Conservation (phyloP, 1,284 basidiomycete genomes). For the Naganishia sp. region DNA sequence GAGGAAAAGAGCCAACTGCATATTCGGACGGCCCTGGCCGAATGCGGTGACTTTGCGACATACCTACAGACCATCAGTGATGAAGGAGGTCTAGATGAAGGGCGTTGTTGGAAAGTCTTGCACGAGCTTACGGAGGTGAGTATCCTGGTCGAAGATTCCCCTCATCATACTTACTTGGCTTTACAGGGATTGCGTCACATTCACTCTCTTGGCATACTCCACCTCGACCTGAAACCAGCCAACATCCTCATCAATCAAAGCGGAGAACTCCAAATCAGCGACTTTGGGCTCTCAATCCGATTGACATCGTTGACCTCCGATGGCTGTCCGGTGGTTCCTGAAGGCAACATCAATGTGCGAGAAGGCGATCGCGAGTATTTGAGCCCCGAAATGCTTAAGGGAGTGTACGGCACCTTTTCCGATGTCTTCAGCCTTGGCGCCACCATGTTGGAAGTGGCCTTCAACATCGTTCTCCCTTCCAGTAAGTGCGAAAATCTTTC, state of each 20-base stretch:
- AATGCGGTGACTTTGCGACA: conserved; percentile 82
- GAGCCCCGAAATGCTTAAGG: conserved; percentile 89
- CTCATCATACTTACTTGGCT: background rate
- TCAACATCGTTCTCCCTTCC: conserved; percentile 92
- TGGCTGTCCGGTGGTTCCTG: conserved; percentile 14
- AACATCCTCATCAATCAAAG: conserved; percentile 88
- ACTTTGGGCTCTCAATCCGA: conserved; percentile 83
- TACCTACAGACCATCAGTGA: conserved; percentile 90
- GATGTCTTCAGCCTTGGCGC: conserved; percentile 96
- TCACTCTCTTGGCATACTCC: conserved; percentile 81
- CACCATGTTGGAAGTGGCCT: conserved; percentile 87
- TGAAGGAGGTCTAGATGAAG: conserved; percentile 78
- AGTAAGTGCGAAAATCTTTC: conserved; percentile 63
- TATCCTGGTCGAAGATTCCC: background rate
- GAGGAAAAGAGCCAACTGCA: conserved; percentile 84
- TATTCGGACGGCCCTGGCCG: conserved; percentile 90
- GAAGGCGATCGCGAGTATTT: conserved; percentile 97
- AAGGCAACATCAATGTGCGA: conserved; percentile 52
- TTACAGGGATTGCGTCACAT: conserved; percentile 79
- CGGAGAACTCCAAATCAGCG: conserved; percentile 91
- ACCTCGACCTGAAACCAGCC: conserved; percentile 94
- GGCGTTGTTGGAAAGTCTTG: conserved; percentile 93
- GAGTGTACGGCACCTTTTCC: conserved; percentile 81
- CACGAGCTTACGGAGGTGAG: conserved; percentile 63
- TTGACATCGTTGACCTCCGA: conserved; percentile 21